A percentile compares a stretch with the other conserved stretches of the same genome.
Evolutionary conservation across 441 rosid genomes (phyloP).

Genomic region (Populus hybrid): DNA sequence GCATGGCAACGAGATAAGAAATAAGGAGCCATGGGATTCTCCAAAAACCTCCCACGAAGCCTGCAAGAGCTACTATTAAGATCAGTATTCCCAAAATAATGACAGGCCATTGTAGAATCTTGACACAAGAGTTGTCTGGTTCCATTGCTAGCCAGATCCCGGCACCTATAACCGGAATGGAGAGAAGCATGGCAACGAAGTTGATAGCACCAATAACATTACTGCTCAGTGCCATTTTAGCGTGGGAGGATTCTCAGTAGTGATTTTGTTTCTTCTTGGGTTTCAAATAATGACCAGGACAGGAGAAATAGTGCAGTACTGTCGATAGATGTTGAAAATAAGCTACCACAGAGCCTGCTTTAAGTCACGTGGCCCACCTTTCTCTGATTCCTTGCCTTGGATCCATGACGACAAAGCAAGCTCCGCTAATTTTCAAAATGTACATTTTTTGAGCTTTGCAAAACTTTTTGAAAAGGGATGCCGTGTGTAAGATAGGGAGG

Average conservation of each 20-base stretch:
- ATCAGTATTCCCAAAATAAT: slow-evolving; percentile 71
- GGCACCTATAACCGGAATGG: slow-evolving; percentile 75
- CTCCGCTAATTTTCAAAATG: slow-evolving; percentile 7
- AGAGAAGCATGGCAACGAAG: slow-evolving; percentile 76
- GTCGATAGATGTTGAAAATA: slow-evolving; percentile 12
- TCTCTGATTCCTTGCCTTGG: slow-evolving; percentile 37
- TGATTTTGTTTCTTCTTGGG: slow-evolving; percentile 8
- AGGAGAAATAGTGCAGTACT: neutral
- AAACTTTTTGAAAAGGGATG: slow-evolving; percentile 35
- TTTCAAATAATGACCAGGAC: slow-evolving; percentile 4
- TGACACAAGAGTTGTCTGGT: slow-evolving; percentile 73
- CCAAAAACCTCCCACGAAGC: slow-evolving; percentile 85
- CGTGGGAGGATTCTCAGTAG: neutral
- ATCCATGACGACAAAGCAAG: slow-evolving; percentile 35
- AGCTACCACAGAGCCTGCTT: slow-evolving; percentile 10
- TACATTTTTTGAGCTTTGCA: neutral
- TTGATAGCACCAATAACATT: slow-evolving; percentile 82
- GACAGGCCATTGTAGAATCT: slow-evolving; percentile 87
- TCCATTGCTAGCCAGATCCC: slow-evolving; percentile 79
- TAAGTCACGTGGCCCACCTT: slow-evolving; percentile 22
- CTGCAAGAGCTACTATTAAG: slow-evolving; percentile 60
- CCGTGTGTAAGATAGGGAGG: slow-evolving; percentile 15
- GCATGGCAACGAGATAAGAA: slow-evolving; percentile 67
- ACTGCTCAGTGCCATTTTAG: slow-evolving; percentile 77
- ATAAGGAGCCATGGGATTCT: slow-evolving; percentile 71